Percentiles rank a stretch among this genome's conserved stretches.
These are phyloP conservation scores for Myxozyma vanderwaltii DNA, from an alignment of 805 yeast species.

Conservation along the genomic window DNA sequence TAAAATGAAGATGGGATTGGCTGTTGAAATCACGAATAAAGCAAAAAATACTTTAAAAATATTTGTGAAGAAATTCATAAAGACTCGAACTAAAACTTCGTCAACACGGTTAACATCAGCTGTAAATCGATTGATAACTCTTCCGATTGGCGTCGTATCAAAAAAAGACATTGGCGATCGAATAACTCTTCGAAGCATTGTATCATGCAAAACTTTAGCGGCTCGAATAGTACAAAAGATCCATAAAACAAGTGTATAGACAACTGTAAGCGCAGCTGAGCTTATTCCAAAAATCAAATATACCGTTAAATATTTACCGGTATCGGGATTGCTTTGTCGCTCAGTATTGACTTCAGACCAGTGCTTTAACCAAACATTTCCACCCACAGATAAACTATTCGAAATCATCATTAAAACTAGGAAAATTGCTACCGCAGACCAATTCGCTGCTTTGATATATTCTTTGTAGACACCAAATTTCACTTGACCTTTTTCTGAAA, in stretches of 20 bases:
- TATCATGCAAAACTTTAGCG: conserved; percentile 66
- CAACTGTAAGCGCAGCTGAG: conserved; percentile 59
- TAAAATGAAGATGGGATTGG: conserved; percentile 83
- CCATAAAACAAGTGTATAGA: conserved; percentile 73
- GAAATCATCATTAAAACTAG: conserved; percentile 50
- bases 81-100: conserved; percentile 54
- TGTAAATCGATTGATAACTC: conserved; percentile 86
- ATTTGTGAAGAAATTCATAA: conserved; percentile 44
- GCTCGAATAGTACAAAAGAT: conserved; percentile 72
- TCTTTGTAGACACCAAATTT: conserved; percentile 80
- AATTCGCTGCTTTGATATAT: conserved; percentile 87
- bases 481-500: conserved; percentile 89
- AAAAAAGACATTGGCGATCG: conserved; percentile 94
- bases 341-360: conserved; percentile 90
- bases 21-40: conserved; percentile 70
- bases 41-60: conserved; percentile 55
- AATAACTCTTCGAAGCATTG: conserved; percentile 73
- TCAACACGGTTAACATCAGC: conserved; percentile 88
- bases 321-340: conserved; percentile 69
- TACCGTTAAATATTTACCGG: conserved; percentile 67
- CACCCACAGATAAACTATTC: conserved; percentile 39
- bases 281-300: conserved; percentile 74
- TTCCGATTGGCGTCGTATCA: conserved; percentile 92
- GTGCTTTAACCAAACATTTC: conserved; percentile 90
- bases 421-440: conserved; percentile 61